Percentiles rank a stretch among this genome's conserved stretches.
These are phyloP conservation scores for Parasitella parasitica DNA, from an alignment of 371 early-diverging fungal species.

Conservation along the genomic window DNA sequence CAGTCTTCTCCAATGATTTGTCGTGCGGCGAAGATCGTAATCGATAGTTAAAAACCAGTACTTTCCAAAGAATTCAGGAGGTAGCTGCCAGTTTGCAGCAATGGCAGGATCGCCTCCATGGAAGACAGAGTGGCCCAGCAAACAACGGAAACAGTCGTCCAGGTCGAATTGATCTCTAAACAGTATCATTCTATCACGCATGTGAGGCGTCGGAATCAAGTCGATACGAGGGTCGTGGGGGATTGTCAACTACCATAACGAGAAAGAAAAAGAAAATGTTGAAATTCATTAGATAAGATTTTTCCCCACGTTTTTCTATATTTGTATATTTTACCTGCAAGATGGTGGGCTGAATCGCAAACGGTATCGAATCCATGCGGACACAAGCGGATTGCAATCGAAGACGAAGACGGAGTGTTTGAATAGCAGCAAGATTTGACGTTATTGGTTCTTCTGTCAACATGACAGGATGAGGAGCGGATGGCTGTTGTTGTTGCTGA, in stretches of 20 bases:
- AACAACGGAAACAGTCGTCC: conserved; percentile 56
- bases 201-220: conserved; percentile 57
- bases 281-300: conserved; percentile 5
- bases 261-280: too few relatives aligned
- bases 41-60: conserved; percentile 57
- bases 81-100: conserved; percentile 59
- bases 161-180: conserved; percentile 58
- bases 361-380: conserved; percentile 30
- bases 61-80: conserved; percentile 55
- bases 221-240: conserved; percentile 66
- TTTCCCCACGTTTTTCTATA: background rate
- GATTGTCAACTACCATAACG: conserved; percentile 39
- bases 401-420: conserved; percentile 39
- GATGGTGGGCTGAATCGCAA: conserved; percentile 44
- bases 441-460: conserved; percentile 23
- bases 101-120: conserved; percentile 60
- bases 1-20: conserved; percentile 32
- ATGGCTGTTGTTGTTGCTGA: background rate
- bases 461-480: conserved; percentile 12
- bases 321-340: conserved; percentile 40
- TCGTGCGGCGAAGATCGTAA: conserved; percentile 41
- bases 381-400: conserved; percentile 39
- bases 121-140: conserved; percentile 52
- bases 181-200: conserved; percentile 64
- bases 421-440: conserved; percentile 45